Evolutionary conservation across 2,329 filamentous ascomycete species (phyloP), one percentile per base, ranked within the genome.

Genomic region (Macrophomina tecta): DNA sequence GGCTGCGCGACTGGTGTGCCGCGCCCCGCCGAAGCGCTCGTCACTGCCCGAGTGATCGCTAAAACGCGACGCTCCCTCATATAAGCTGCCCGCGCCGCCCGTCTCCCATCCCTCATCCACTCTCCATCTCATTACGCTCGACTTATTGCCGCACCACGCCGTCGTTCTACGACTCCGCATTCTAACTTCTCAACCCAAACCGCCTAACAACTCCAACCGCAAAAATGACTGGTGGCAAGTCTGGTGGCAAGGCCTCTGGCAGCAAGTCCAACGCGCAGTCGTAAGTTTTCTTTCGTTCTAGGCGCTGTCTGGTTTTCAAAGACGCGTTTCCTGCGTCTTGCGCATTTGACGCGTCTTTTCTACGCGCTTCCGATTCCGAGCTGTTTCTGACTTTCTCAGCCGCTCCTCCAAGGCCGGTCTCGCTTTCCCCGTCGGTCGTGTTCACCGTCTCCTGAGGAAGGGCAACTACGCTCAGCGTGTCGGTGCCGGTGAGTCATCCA

Each of bases 181-280:
- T 76, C 78, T 74, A 78, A 78, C 74, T 74, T 76, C 73, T 49
- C 69, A 61, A 68, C 23, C 23, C 36, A 66, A 62, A 23, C 58
- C 73, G 69, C 75, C 74, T 69, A 72, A 72, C 72, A 71, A 72
- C 73, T 38, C 40, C 66, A 62, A 72, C 70, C 72, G 74, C 69
- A 49, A 97, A 92, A 91, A 99, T 99, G 95, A 97, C 95, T 93
- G 94, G 94, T 89, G 94, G 95, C 85, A 99, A 99, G 87, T 97
- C 94, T 86, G 95, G 95, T 85, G 95, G 95, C 90, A 98, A 98
- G 91, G 94, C 94, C 87, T 94, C 91, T 86, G 93, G 94, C 86
- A 91, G 91, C 87, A 99, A 99, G 93, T 80, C 78, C 76, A 97
- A 91, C 88, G 92, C 95, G 80, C 95, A 98, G 88, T 97, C 94